Evolutionary conservation across 2,329 filamentous ascomycete genomes (phyloP), one percentile per base, ranked within the genome.

Genomic region (Polychaeton citri): DNA sequence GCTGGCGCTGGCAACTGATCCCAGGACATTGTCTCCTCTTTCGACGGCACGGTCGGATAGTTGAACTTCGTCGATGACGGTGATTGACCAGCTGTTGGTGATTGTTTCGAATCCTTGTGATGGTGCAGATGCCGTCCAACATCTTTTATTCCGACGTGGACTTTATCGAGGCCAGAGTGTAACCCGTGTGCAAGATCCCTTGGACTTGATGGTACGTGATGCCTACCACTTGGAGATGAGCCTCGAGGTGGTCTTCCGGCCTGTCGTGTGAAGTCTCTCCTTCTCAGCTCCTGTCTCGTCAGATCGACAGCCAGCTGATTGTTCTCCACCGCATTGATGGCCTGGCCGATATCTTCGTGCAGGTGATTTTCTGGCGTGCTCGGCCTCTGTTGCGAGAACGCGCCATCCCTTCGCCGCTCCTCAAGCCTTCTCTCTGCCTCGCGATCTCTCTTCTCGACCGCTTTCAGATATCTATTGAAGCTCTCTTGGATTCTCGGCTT

Each of bases 401-500:
- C 13, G 5, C 31, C 37, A 17, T 37, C 20, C 19, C 45, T 47
- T 21, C 13, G 21, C 13, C 38, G 33, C 32, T 37, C 34, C 12
- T 30, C 36, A 24, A 47, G 36, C 10, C 42, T 36, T 37, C 41
- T 40, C 35, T 52, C 42, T 33, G 46, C 43, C 38, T 55, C 49
- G 7, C 48, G 47, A 33, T 52, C 48, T 19, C 53, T 43, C 31
- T 63, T 60, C 35, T 65, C 61, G 42, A 64, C 50, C 13, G 69
- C 63, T 38, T 72, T 69, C 39, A 68, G 56, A 71, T 82, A 88
- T 37, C 71, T 68, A n/a, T 78, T 68, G 52, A 83, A 77, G 10
- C 79, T 71, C 42, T 69, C 70, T 32, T 80, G 75, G 36, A 98
- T 81, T 13, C 78, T 71, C 1, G 85, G 85, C 51, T 86, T 90